Base-by-base conservation (phyloP, 805 yeast species). In the Candida ovalis region DNA sequence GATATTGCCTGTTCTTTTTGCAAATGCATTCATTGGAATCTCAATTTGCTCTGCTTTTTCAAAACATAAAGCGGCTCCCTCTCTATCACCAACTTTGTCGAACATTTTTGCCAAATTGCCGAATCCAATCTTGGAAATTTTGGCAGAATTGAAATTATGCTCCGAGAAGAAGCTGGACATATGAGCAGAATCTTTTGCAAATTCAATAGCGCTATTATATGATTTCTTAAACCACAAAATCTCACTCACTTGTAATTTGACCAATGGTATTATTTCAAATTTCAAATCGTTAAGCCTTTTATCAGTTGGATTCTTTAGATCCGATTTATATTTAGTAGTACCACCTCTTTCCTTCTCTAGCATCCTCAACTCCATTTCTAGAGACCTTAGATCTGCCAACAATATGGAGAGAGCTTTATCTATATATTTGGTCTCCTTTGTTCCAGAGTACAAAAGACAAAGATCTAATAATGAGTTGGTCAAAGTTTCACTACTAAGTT, bases 231-330 rank as follows among this genome's bases (percentile, higher is more conserved):
- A 57, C 70, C 75, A 74, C 2, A 74, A 50, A 5, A 75, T 53
- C 52, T 75, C 78, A 39, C 77, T 69, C 7, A 74, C 57, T 51
- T 74, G 72, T 33, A 70, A 61, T 53, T 71, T 71, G 32, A 75
- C 45, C 40, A 73, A 50, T 6, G 78, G 75, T 5, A 64, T 60
- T 33, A 50, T 49, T 45, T 68, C 70, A 36, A 48, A 58, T 42
- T 59, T 57, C 8, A 68, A 41, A 42, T 59, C 61, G 37, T 51
- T 46, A 1, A 60, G 36, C 42, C 69, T 51, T 19, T 54, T 50
- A 30, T 61, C 59, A 27, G 49, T 43, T 30, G 45, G 47, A 25
- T 50, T 50, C 1, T 50, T 47, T 6, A 55, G 43, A 8, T 44
- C 47, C 55, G 42, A 42, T 40, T 8, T 51, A 46, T 10, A 44